These are phyloP conservation scores for Fusarium pseudograminearum DNA, from an alignment of 2,329 filamentous ascomycete genomes.

Conservation along the genomic window DNA sequence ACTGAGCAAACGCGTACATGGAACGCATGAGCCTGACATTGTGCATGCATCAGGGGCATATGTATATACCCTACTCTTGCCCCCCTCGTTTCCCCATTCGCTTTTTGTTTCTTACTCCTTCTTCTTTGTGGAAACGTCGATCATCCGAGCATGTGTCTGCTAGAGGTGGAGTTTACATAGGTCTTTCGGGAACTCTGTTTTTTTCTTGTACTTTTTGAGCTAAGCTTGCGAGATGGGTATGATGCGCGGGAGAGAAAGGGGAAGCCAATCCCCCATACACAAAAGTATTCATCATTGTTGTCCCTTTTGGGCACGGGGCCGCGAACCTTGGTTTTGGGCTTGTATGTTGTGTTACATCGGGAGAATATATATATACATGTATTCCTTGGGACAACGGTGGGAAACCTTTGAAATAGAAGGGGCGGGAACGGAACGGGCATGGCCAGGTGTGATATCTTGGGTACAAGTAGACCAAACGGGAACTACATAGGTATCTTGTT, in stretches of 20 bases:
- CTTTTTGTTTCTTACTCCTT: conserved; percentile 30
- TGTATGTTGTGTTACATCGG: conserved; percentile 46
- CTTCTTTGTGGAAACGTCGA: conserved; percentile 26
- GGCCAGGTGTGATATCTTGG: conserved; percentile 9
- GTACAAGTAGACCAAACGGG: conserved; percentile 24
- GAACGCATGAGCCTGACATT: conserved; percentile 29
- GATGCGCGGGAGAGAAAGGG: conserved; percentile 5
- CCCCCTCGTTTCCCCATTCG: conserved; percentile 15
- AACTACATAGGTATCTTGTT: conserved; percentile 7
- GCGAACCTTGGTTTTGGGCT: conserved; percentile 34
- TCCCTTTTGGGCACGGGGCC: conserved; percentile 39
- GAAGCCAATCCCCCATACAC: conserved; percentile 7
- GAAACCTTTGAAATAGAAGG: conserved; percentile 23
- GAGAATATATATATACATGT: conserved; percentile 28
- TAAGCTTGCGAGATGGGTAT: conserved; percentile 34
- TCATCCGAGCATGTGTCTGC: conserved; percentile 12
- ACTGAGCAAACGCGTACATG: conserved; percentile 23
- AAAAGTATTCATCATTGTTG: not conserved
- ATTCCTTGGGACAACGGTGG: conserved; percentile 8
- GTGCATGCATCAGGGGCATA: conserved; percentile 25
- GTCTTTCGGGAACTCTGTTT: conserved; percentile 18
- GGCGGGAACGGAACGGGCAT: conserved; percentile 7
- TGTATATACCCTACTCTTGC: conserved; percentile 21
- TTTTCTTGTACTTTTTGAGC: conserved; percentile 42
- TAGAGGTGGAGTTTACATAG: conserved; percentile 22